Base-by-base conservation (phyloP, 2,329 filamentous ascomycete genomes). In the Clarireedia paspali region DNA sequence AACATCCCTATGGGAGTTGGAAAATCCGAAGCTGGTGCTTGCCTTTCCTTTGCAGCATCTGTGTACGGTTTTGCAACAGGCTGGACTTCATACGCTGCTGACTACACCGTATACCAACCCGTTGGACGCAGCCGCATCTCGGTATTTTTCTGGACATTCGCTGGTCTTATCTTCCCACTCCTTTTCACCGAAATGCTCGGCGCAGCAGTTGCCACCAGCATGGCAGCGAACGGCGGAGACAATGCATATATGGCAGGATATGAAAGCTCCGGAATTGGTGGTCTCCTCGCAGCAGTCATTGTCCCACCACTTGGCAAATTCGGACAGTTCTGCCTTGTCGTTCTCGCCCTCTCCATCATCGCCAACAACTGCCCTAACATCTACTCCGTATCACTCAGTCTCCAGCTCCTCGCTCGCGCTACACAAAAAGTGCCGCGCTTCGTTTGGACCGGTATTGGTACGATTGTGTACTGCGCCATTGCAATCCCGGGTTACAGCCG, bases 101-200 rank as follows among this genome's bases (percentile, higher is more conserved):
- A 92, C 67, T 92, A 91, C 70, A 89, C 86, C 23, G 86, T 89
- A 50, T 91, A 91, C 70, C 88, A 91, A 64, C 87, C 87, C 0
- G 73, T 76, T 2, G 75, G 71, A 24, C 82, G 82, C 42, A 79
- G 79, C 30, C 77, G 81, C 23, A 69, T 68, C 44, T 82, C 83
- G 58, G 76, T 91, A 58, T 92, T 91, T 70, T 64, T 80, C 58
- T 83, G 82, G 67, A 88, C 87, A 30, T 88, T 84, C 69, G 67
- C 74, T 24, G 89, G 89, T 9, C 75, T 94, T 14, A 80, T 87
- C 60, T 72, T 88, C 60, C 84, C 87, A 1, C 79, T 92, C 1
- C 74, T 87, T 59, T 91, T 92, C 72, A 86, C 83, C 2, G 79
- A 90, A 71, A 81, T 89, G 67, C 79, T 91, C 3, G 88, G 85